Conservation (phyloP, 352 stramenopile genomes). For the Phytophthora podocarpi region DNA sequence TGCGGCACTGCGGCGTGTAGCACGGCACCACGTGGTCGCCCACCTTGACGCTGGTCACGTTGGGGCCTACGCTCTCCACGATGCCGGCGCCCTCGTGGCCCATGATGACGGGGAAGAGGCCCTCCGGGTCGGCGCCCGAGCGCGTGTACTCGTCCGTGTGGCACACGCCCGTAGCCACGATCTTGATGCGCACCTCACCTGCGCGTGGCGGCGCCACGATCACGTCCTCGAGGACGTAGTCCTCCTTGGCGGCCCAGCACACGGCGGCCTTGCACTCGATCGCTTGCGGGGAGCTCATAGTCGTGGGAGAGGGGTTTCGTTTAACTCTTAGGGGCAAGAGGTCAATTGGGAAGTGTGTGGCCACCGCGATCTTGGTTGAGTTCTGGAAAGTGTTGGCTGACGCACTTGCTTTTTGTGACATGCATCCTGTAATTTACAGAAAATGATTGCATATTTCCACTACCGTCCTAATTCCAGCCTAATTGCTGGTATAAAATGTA, state of each 20-base stretch:
- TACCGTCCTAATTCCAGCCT: no score
- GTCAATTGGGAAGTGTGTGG: conserved; percentile 28
- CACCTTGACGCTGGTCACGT: conserved; percentile 82
- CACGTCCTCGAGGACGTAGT: conserved; percentile 86
- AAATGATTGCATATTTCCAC: no score
- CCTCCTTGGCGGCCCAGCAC: conserved; percentile 85
- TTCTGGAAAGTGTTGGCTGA: no score
- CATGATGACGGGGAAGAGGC: conserved; percentile 89
- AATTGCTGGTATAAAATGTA: no score
- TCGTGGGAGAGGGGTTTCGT: neutral
- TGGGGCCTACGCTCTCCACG: conserved; percentile 80
- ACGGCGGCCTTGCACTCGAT: conserved; percentile 92
- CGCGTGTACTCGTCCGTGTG: conserved; percentile 90
- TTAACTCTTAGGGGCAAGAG: neutral
- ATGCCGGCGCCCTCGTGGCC: conserved; percentile 85
- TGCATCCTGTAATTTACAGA: no score
- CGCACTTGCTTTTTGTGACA: no score
- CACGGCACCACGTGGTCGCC: conserved; percentile 95
- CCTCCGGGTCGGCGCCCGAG: conserved; percentile 78
- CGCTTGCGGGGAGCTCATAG: conserved; percentile 61
- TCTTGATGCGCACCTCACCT: conserved; percentile 85
- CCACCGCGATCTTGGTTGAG: no score
- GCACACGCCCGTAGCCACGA: conserved; percentile 85
- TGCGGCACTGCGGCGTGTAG: conserved; percentile 93
- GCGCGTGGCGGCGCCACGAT: conserved; percentile 66